phyloP scores from a whole-genome alignment of 257 asterid genomes.

The Linderniella brevidens region DNA sequence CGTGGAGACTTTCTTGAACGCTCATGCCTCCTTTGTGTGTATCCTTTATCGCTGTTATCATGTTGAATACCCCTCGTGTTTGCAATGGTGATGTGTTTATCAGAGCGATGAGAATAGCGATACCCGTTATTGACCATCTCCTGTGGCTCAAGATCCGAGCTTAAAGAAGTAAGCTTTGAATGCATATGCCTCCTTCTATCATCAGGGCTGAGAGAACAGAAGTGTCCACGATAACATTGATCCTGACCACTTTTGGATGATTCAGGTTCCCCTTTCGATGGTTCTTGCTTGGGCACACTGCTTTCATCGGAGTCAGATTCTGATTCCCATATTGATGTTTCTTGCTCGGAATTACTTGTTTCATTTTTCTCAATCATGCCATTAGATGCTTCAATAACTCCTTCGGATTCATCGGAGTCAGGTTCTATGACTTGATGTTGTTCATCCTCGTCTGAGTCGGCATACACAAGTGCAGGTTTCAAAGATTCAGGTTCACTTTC shows the following conservation, averaged over 20 bases:
- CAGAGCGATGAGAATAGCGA: too few species aligned
- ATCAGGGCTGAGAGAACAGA: conserved; percentile 1
- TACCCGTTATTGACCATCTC: too few species aligned
- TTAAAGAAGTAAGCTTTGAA: too few species aligned
- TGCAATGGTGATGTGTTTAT: too few species aligned
- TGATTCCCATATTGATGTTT: too few species aligned
- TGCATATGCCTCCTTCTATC: conserved; percentile 8
- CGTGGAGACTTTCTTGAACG: conserved; percentile 12
- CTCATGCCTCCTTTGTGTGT: background rate
- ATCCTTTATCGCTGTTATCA: too few species aligned
- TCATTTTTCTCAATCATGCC: conserved; percentile 13
- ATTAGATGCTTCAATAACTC: conserved; percentile 16
- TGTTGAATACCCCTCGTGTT: too few species aligned
- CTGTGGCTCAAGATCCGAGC: too few species aligned
- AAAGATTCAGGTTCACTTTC: conserved; percentile 12
- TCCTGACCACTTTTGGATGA: conserved; percentile 17
- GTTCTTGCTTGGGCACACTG: conserved; percentile 11
- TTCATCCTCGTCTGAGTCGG: conserved; percentile 25
- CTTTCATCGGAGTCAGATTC: too few species aligned
- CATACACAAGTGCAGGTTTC: conserved; percentile 21
- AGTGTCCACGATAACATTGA: conserved; percentile 8
- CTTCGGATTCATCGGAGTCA: conserved; percentile 24
- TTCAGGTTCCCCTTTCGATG: conserved; percentile 17
- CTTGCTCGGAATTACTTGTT: background rate
- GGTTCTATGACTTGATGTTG: conserved; percentile 16